Percentiles rank a stretch among this genome's conserved stretches.
Evolutionary conservation across 805 yeast species (phyloP).

Genomic region (Ogataea ganodermae): DNA sequence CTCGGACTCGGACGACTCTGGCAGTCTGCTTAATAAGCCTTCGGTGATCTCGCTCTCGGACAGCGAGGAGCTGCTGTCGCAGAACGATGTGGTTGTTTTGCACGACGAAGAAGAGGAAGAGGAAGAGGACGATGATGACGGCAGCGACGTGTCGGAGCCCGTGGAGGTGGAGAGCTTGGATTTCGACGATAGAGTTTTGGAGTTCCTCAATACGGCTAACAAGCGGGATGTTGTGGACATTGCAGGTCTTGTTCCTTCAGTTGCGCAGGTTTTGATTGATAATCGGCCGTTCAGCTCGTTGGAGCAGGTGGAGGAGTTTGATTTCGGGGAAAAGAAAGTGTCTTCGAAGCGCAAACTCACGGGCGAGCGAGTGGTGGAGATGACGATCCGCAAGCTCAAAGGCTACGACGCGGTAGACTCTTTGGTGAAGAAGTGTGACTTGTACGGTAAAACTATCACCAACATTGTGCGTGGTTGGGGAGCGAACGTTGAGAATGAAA

Average conservation of each 20-base stretch:
- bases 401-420: conserved; percentile 96
- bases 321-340: conserved; percentile 41
- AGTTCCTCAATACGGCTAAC: conserved; percentile 78
- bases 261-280: conserved; percentile 63
- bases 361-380: conserved; percentile 76
- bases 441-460: conserved; percentile 70
- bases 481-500: conserved; percentile 62
- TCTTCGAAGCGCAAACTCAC: conserved; percentile 48
- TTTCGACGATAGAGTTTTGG: conserved; percentile 67
- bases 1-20: neutral
- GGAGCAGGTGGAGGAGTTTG: conserved; percentile 57
- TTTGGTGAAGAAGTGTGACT: conserved; percentile 79
- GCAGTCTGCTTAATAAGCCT: conserved; percentile 18
- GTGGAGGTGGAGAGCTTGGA: conserved; percentile 33
- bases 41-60: conserved; percentile 23
- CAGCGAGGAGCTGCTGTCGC: conserved; percentile 15
- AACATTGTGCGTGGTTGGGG: conserved; percentile 86
- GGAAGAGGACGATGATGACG: conserved; percentile 41
- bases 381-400: conserved; percentile 64
- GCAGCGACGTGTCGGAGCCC: conserved; percentile 34
- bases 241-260: conserved; percentile 64
- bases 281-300: conserved; percentile 71
- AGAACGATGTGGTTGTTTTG: conserved; percentile 16
- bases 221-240: conserved; percentile 78
- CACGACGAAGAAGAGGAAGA: conserved; percentile 22